Base-by-base conservation (phyloP, 108 stramenopile species). In the Discostella pseudostelligera region DNA sequence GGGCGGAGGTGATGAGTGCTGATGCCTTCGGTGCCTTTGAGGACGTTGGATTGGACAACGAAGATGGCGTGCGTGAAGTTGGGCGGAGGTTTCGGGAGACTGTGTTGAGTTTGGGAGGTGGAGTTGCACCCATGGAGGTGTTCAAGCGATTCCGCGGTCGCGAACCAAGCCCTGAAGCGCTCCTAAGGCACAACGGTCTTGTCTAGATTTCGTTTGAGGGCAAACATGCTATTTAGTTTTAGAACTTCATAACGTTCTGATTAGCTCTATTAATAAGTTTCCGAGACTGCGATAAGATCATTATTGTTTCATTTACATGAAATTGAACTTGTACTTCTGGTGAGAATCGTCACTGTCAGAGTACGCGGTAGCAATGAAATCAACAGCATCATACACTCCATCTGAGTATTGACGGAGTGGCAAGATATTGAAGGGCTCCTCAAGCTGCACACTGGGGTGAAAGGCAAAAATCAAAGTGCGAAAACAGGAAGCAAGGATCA, bases 1-100 rank as follows among this genome's bases (percentile, higher is more conserved):
- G 96, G 95, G 97, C 99, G 7, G 97, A 98, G 83, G 89, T 99
- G 20, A 96, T 99, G 96, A 79, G 81, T 55, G 96, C 97, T 1
- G 97, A 99, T 75, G 99, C 97, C 10, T 99, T 98, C 71, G 92
- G 86, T 22, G 97, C 97, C 13, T 98, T 99, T 69, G 97, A 99
- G 65, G 99, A 99, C 58, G 97, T 88, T 40, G 97, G 97, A 35
- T 80, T 98, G 35, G 97, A 97, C 58, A 94, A 98, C 55, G 92
- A 97, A 72, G 94, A 94, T 63, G 93, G 71, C 36, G 87, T 97
- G 17, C 74, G 72, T 47, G 72, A 72, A 25, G 85, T 96, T 39
- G 97, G 97, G 43, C 59, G 56, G 51, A 80, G 73, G 37, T 99
- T 99, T 94, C 78, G 96, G 8, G 93, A 98, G 24, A 98, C 97